A percentile compares a stretch with the other conserved stretches of the same genome.
Conservation (phyloP, 139 green algal genomes). For the Chlorella sp. region DNA sequence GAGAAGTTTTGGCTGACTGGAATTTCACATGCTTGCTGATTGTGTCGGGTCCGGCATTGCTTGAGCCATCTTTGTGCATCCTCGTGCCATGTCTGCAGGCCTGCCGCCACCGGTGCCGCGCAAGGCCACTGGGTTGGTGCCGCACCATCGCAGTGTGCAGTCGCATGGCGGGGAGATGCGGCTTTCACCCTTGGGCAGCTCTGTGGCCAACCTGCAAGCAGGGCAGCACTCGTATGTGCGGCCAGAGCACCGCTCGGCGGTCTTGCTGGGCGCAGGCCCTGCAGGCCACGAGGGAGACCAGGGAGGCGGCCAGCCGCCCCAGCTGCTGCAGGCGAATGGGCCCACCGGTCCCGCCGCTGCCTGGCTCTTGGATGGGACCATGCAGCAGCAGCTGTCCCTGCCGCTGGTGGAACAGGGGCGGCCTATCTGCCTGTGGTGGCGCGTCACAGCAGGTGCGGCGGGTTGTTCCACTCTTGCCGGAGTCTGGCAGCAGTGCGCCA, state of each 20-base stretch:
- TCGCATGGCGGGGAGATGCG: slow-evolving; percentile 1
- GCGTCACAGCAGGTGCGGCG: slow-evolving; percentile 43
- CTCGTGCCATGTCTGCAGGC: not conserved
- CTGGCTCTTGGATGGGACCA: slow-evolving; percentile 14
- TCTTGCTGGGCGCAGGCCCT: not conserved
- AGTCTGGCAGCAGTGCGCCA: too few relatives aligned
- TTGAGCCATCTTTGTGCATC: too few relatives aligned
- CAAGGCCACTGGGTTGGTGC: not conserved
- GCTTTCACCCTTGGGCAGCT: not conserved
- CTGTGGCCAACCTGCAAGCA: not conserved
- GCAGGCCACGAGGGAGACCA: too few relatives aligned
- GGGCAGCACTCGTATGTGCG: not conserved
- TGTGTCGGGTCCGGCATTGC: too few relatives aligned
- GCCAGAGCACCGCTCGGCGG: slow-evolving; percentile 3
- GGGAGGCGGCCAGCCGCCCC: too few relatives aligned
- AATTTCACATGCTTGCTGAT: too few relatives aligned
- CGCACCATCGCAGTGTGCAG: not conserved
- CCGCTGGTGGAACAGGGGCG: slow-evolving; percentile 24
- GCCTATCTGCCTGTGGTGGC: slow-evolving; percentile 36
- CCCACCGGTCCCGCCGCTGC: not conserved
- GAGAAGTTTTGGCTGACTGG: not conserved
- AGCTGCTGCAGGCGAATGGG: not conserved
- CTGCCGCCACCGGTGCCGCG: not conserved
- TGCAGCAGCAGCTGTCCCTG: slow-evolving; percentile 33
- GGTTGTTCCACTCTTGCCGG: too few relatives aligned